Evolutionary conservation across 2,329 filamentous ascomycete genomes (phyloP), one percentile per base, ranked within the genome.

Genomic region (Nemania diffusa): DNA sequence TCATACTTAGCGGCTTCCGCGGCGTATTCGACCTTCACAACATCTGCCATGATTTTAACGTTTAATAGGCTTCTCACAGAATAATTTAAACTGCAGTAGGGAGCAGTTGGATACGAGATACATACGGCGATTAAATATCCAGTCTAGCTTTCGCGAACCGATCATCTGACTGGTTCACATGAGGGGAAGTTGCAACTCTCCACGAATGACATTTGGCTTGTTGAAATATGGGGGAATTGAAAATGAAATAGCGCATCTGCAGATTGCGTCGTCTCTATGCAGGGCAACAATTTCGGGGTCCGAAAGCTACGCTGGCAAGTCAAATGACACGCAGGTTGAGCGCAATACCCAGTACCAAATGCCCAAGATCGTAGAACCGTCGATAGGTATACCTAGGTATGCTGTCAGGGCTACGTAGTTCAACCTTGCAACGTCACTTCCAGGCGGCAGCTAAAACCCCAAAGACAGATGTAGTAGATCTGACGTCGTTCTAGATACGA

Each of bases 1-100:
- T 66, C 55, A 44, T 69, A 66, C 9, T 60, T 57, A 22, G 20
- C 13, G 1, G 67, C 67, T 42, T 63, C n/a, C 7, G 29, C 20
- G 15, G 2, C 59, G 20, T 66, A 69, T 2, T 57, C 63, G 0
- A 8, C 37, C 22, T 62, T 66, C n/a, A 66, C 13, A 20, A 29
- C 40, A 4, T 61, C 50, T 9, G 24, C 42, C 63, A 69, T 68
- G 13, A 46, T 60, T 56, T n/a, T 4, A 11, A 29, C 48, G 3
- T 56, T 20, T 44, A 2, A 2, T 20, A 2, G 8, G 0, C 4
- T 37, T 26, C 6, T 13, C 1, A 24, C 8, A 26, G 9, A 22
- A 15, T 24, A n/a, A 24, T 44, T 22, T 9, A 8, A 29, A 53
- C 40, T 24, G 13, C 51, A 11, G n/a, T 44, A 2, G 22, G 40